These are phyloP conservation scores for Vitis labrusca DNA, from an alignment of 164 flowering plant species.

Conservation along the genomic window DNA sequence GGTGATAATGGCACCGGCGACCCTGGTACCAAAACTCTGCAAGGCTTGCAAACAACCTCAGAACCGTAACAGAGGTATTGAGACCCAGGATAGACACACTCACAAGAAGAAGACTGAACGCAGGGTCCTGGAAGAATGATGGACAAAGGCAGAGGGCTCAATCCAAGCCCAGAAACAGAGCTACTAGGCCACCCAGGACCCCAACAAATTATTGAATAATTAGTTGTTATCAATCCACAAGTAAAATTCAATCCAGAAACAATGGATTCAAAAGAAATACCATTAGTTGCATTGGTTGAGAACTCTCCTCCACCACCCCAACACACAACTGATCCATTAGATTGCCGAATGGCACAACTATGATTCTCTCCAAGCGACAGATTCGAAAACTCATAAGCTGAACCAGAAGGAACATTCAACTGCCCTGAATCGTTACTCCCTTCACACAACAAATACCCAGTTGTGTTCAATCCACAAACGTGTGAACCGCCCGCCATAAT, in stretches of 20 bases:
- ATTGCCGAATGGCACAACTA: conserved; percentile 46
- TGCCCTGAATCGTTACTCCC: conserved; percentile 55
- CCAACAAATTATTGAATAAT: conserved; percentile 77
- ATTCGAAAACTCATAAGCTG: conserved; percentile 20
- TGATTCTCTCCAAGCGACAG: conserved; percentile 51
- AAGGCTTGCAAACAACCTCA: conserved; percentile 52
- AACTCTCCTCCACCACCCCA: conserved; percentile 61
- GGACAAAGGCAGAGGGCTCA: conserved; percentile 29
- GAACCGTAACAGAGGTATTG: conserved; percentile 57
- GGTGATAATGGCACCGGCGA: neutral
- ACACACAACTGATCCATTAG: conserved; percentile 52
- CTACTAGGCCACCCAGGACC: conserved; percentile 57
- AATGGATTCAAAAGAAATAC: conserved; percentile 45
- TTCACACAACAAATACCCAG: conserved; percentile 47
- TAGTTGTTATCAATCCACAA: conserved; percentile 65
- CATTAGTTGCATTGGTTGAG: conserved; percentile 19
- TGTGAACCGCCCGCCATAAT: conserved; percentile 59
- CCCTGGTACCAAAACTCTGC: conserved; percentile 11
- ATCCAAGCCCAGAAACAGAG: conserved; percentile 7
- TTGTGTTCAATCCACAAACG: conserved; percentile 53
- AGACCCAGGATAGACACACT: conserved; percentile 57
- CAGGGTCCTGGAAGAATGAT: conserved; percentile 77
- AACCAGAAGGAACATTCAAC: conserved; percentile 30
- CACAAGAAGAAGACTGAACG: conserved; percentile 37
- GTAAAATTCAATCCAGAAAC: conserved; percentile 62